Conservation (phyloP, 2,329 filamentous ascomycete species). For the Raffaelea deltoideospora region DNA sequence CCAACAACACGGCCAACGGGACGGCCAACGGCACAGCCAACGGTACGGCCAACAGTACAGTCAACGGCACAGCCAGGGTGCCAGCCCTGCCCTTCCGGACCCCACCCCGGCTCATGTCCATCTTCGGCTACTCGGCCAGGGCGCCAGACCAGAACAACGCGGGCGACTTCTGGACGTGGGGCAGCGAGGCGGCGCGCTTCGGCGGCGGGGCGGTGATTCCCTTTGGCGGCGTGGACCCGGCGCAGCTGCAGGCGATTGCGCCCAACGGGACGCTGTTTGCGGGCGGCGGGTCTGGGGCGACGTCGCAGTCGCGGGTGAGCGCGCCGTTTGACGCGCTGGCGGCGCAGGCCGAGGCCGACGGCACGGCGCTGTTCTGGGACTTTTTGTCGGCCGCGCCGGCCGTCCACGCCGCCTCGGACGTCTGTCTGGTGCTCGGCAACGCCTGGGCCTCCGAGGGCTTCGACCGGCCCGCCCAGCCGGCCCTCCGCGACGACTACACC, state of each 20-base stretch:
- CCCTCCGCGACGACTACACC: slow-evolving; percentile 50
- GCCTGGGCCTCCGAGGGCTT: slow-evolving; percentile 57
- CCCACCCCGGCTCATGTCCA: slow-evolving; percentile 33
- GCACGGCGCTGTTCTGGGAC: slow-evolving; percentile 44
- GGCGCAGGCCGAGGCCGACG: slow-evolving; percentile 35
- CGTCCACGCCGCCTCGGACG: slow-evolving; percentile 36
- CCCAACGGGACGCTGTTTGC: slow-evolving; percentile 26
- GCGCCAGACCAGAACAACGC: slow-evolving; percentile 27
- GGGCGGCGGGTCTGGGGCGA: slow-evolving; percentile 21
- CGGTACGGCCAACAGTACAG: too few relatives aligned
- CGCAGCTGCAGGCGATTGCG: slow-evolving; percentile 13
- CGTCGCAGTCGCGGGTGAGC: slow-evolving; percentile 24
- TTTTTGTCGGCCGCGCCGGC: slow-evolving; percentile 29
- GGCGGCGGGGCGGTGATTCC: slow-evolving; percentile 14
- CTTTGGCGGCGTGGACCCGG: background rate
- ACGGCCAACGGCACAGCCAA: too few relatives aligned
- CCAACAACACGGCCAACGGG: slow-evolving; percentile 29
- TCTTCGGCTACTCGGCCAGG: slow-evolving; percentile 47
- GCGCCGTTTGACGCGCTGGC: slow-evolving; percentile 41
- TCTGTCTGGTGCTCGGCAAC: slow-evolving; percentile 54
- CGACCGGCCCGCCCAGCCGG: slow-evolving; percentile 42
- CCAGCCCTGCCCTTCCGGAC: slow-evolving; percentile 39
- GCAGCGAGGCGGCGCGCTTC: slow-evolving; percentile 21
- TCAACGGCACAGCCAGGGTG: too few relatives aligned
- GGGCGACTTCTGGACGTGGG: slow-evolving; percentile 20